A percentile compares a stretch with the other conserved stretches of the same genome.
phyloP scores from a whole-genome alignment of 352 stramenopile species.

The Phytopythium vexans region DNA sequence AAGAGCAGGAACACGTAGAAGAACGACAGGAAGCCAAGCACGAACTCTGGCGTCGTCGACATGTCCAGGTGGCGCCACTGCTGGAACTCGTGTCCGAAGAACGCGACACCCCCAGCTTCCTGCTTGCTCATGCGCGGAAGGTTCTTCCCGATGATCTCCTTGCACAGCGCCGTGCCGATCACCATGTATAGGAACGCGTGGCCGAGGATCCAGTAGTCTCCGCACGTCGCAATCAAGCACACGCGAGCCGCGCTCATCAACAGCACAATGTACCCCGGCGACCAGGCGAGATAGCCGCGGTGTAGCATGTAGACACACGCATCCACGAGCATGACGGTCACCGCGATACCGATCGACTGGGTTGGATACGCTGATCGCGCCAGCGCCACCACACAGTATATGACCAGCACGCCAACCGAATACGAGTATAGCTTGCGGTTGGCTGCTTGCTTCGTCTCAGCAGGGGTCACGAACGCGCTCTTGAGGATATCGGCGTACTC shows the following conservation, averaged over 20 bases:
- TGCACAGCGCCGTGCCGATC: conserved; percentile 70
- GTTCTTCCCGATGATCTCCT: conserved; percentile 81
- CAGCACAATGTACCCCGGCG: conserved; percentile 79
- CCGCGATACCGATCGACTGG: conserved; percentile 56
- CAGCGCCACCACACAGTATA: conserved; percentile 62
- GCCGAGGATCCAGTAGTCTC: conserved; percentile 77
- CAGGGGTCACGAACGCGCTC: conserved; percentile 70
- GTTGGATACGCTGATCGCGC: conserved; percentile 53
- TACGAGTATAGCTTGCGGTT: conserved; percentile 58
- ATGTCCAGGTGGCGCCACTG: conserved; percentile 66
- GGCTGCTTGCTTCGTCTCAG: conserved; percentile 33
- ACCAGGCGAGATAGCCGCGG: conserved; percentile 70
- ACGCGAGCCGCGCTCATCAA: conserved; percentile 67
- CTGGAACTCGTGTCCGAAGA: conserved; percentile 77
- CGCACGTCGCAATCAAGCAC: conserved; percentile 63
- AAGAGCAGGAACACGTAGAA: conserved; percentile 85
- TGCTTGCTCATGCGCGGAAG: conserved; percentile 79
- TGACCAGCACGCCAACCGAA: conserved; percentile 37
- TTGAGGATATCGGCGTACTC: conserved; percentile 72
- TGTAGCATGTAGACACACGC: conserved; percentile 71
- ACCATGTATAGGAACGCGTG: conserved; percentile 80
- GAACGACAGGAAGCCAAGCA: conserved; percentile 78
- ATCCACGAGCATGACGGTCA: conserved; percentile 73
- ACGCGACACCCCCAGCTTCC: conserved; percentile 77
- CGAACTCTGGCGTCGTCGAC: conserved; percentile 80